These are phyloP conservation scores for Oemleria cerasiformis DNA, from an alignment of 306 rosid species.

Conservation along the genomic window DNA sequence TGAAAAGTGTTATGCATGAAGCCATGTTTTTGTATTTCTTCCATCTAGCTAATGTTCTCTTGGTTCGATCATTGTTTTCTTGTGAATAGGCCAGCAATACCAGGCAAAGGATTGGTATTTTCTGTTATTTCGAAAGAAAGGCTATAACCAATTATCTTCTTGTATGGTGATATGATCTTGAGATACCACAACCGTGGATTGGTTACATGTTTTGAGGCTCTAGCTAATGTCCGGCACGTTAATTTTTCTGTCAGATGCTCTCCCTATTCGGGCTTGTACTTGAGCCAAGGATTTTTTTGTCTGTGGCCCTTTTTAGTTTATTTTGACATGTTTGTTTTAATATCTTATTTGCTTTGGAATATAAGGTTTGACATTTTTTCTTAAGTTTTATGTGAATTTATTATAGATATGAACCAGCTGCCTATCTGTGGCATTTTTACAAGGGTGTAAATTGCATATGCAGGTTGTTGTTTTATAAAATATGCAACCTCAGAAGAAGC, in stretches of 20 bases:
- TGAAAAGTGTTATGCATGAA: not conserved
- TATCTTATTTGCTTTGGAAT: not conserved
- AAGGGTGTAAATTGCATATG: slow-evolving; percentile 48
- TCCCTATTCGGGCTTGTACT: not conserved
- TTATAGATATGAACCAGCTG: slow-evolving; percentile 5
- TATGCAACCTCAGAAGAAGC: slow-evolving; percentile 93
- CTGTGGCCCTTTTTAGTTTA: not conserved
- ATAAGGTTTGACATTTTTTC: not conserved
- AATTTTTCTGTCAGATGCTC: not conserved
- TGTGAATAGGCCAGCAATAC: not conserved
- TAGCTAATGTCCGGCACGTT: slow-evolving; percentile 2
- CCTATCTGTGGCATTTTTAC: slow-evolving; percentile 9
- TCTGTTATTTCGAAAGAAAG: slow-evolving; percentile 2
- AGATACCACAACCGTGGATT: not conserved
- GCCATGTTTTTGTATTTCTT: not conserved
- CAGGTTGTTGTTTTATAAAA: slow-evolving; percentile 99
- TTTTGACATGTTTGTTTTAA: not conserved
- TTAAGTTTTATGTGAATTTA: not conserved
- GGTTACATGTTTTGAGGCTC: not conserved
- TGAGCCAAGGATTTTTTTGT: not conserved
- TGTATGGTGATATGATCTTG: not conserved
- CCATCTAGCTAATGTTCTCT: not conserved
- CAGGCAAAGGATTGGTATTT: not conserved
- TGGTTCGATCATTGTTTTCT: not conserved
- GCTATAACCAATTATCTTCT: not conserved